phyloP scores from a whole-genome alignment of 371 early-diverging fungal genomes.

The Mucor irregularis region DNA sequence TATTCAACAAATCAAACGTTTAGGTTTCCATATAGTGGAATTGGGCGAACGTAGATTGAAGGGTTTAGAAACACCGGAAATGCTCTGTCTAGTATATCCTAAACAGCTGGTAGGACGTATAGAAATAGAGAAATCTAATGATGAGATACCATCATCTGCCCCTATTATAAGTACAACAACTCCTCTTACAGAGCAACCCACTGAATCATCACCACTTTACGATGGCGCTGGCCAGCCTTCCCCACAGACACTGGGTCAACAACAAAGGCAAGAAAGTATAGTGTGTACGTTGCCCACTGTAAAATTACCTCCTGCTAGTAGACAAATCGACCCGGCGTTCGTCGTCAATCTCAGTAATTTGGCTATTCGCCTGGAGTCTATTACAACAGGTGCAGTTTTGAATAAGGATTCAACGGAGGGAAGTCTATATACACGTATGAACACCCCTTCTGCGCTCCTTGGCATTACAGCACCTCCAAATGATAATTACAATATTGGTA shows the following conservation, averaged over 20 bases:
- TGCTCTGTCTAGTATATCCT: conserved; percentile 76
- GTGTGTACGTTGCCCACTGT: too few species aligned
- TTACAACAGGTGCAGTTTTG: conserved; percentile 39
- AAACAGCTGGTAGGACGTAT: conserved; percentile 53
- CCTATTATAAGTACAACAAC: conserved; percentile 2
- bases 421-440: conserved; percentile 11
- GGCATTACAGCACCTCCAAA: neutral
- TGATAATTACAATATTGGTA: neutral
- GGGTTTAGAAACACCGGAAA: conserved; percentile 89
- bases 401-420: neutral
- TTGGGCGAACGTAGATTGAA: conserved; percentile 85
- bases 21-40: conserved; percentile 72
- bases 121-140: conserved; percentile 38
- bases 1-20: conserved; percentile 63
- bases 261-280: neutral
- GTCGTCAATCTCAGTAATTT: conserved; percentile 46
- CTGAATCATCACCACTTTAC: neutral
- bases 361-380: conserved; percentile 56
- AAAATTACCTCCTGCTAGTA: neutral
- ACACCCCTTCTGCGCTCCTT: neutral
- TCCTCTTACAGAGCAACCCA: conserved; percentile 4
- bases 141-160: conserved; percentile 20
- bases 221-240: neutral
- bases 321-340: conserved; percentile 40
- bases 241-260: neutral